A percentile compares a stretch with the other conserved stretches of the same genome.
phyloP scores from a whole-genome alignment of 441 rosid genomes.

The Croton setiger region DNA sequence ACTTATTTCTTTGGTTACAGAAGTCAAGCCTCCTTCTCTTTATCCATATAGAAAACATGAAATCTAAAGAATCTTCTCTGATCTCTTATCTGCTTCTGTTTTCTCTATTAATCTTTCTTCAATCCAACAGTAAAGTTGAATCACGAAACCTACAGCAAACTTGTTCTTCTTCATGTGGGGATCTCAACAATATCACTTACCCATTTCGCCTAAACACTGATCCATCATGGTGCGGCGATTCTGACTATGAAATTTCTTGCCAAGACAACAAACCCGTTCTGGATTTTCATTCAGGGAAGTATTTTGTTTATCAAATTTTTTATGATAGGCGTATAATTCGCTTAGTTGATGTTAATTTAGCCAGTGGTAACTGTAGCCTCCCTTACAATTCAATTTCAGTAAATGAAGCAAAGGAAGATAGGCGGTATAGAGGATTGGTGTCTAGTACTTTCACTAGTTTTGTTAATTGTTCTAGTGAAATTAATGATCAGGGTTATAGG shows the following conservation, averaged over 20 bases:
- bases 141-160: constrained; percentile 18
- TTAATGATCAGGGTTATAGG: constrained; percentile 23
- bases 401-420: constrained; percentile 7
- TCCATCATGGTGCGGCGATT: constrained; percentile 29
- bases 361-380: constrained; percentile 27
- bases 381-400: constrained; percentile 23
- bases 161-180: constrained; percentile 38
- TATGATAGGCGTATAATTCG: constrained; percentile 20
- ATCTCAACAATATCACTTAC: constrained; percentile 23
- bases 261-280: constrained; percentile 31
- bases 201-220: constrained; percentile 32
- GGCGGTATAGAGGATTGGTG: constrained; percentile 13
- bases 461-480: constrained; percentile 24
- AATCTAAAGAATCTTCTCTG: neutral
- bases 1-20: too few relatives aligned
- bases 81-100: constrained; percentile 8
- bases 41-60: constrained; percentile 3
- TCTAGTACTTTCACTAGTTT: constrained; percentile 25
- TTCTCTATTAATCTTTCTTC: constrained; percentile 8
- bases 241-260: constrained; percentile 28
- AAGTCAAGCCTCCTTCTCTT: neutral
- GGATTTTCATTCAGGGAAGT: constrained; percentile 26
- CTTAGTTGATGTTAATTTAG: constrained; percentile 33
- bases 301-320: constrained; percentile 25
- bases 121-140: constrained; percentile 2